phyloP scores from a whole-genome alignment of 306 rosid species.

The Pachyrhizus erosus region DNA sequence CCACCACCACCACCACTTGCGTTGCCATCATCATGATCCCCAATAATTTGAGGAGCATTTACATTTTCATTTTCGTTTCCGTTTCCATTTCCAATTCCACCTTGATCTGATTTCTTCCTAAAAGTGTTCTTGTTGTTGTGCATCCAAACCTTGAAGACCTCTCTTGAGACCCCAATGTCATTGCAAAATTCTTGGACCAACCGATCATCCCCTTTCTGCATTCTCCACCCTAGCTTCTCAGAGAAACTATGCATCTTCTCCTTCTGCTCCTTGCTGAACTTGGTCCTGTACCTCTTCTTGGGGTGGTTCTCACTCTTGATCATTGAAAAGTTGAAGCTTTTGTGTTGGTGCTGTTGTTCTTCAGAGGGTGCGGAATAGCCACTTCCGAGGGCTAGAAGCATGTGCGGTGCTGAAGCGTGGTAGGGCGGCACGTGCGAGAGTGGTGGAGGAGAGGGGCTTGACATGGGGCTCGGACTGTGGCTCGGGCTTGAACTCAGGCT shows the following conservation, averaged over 20 bases:
- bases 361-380: slow-evolving; percentile 50
- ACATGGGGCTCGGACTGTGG: slow-evolving; percentile 56
- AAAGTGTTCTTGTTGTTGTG: slow-evolving; percentile 85
- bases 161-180: slow-evolving; percentile 70
- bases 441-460: slow-evolving; percentile 81
- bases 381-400: slow-evolving; percentile 66
- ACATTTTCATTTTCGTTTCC: not conserved
- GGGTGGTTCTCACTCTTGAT: slow-evolving; percentile 28
- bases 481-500: slow-evolving; percentile 56
- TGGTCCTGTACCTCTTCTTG: slow-evolving; percentile 75
- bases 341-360: slow-evolving; percentile 29
- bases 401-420: slow-evolving; percentile 68
- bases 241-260: slow-evolving; percentile 77
- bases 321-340: slow-evolving; percentile 27
- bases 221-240: slow-evolving; percentile 81
- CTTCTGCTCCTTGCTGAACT: slow-evolving; percentile 86
- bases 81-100: not conserved
- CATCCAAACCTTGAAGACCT: slow-evolving; percentile 93
- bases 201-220: slow-evolving; percentile 67
- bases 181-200: slow-evolving; percentile 72
- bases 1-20: not conserved
- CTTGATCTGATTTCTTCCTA: slow-evolving; percentile 50
- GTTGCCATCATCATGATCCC: slow-evolving; percentile 14
- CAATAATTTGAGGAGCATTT: not conserved
- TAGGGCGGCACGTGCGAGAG: slow-evolving; percentile 77